Evolutionary conservation across 208 protist species (phyloP).

Genomic region (Angomonas desouzai): DNA sequence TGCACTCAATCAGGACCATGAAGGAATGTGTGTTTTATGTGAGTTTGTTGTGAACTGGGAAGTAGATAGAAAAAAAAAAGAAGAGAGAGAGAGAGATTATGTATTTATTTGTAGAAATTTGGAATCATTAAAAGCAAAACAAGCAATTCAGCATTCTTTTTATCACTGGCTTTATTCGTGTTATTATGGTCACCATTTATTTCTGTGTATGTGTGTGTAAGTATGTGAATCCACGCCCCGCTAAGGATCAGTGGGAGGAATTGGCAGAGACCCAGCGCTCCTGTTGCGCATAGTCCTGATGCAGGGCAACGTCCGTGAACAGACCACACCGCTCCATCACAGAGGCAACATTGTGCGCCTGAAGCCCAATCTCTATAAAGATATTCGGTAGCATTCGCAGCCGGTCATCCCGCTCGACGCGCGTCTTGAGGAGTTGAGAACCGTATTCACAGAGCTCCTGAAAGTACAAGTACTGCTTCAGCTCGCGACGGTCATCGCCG

Average conservation of each 20-base stretch:
- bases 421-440: slow-evolving; percentile 47
- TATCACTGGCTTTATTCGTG: too few species aligned
- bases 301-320: slow-evolving; percentile 63
- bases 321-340: slow-evolving; percentile 65
- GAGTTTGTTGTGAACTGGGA: neutral
- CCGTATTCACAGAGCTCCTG: slow-evolving; percentile 80
- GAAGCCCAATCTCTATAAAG: slow-evolving; percentile 71
- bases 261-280: slow-evolving; percentile 73
- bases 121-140: too few species aligned
- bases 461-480: slow-evolving; percentile 80
- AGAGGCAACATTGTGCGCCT: slow-evolving; percentile 68
- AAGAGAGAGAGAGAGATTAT: too few species aligned
- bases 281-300: slow-evolving; percentile 74
- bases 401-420: slow-evolving; percentile 20
- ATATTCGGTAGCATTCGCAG: slow-evolving; percentile 57
- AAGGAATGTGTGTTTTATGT: slow-evolving; percentile 5
- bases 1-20: slow-evolving; percentile 90
- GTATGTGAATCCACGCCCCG: too few species aligned
- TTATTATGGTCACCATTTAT: too few species aligned
- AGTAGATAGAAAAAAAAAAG: slow-evolving; percentile 14
- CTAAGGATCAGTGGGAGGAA: slow-evolving; percentile 33
- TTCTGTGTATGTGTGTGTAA: too few species aligned
- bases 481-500: slow-evolving; percentile 60
- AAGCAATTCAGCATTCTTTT: too few species aligned
- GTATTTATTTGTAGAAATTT: too few species aligned